Base-by-base conservation (phyloP, 805 yeast species). In the Kuraishia hungarica region DNA sequence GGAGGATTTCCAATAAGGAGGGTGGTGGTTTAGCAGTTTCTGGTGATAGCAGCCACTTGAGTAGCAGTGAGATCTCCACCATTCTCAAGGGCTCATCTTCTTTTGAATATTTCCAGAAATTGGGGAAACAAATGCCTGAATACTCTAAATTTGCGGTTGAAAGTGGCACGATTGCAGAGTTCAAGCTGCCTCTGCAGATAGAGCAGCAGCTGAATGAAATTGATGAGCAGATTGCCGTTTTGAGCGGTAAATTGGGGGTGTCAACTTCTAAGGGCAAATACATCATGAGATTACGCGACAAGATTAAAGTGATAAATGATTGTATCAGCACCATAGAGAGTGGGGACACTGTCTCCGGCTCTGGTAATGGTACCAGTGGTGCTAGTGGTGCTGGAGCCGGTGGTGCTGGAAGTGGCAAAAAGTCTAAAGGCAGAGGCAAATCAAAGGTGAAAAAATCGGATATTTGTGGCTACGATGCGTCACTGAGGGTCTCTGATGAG, bases 381-480 rank as follows among this genome's bases (percentile, higher is more conserved):
- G 1, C 54, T 43, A 8, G 52, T 6, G 17, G 53, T 43, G 51
- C 20, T 26, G 51, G 49, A 20, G 49, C 26, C 8, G 29, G 53
- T 54, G 56, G 59, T 55, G 57, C 54, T 54, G 54, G 22, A 51
- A 53, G 23, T 47, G 55, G 24, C 29, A 56, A 24, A 51, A 60
- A 53, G 51, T 48, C 39, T 13, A 58, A 57, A 22, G 29, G 52
- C 13, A 62, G 55, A 23, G 63, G 60, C 52, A 29, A 59, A 6
- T 63, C 59, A 35, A 61, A 61, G 51, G 54, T 58, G 20, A 60
- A 63, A 19, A 60, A 56, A 48, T n/a, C 54, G 24, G 86, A 82
- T 48, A 67, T 82, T 2, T 83, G 88, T 66, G 83, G 83, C 11
- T 83, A 72, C 62, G 80, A 81, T 55, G 26, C 56, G 5, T 49